Percentiles rank a stretch among this genome's conserved stretches.
Conservation (phyloP, 169 alveolate species). For the Plasmodium relictum region DNA sequence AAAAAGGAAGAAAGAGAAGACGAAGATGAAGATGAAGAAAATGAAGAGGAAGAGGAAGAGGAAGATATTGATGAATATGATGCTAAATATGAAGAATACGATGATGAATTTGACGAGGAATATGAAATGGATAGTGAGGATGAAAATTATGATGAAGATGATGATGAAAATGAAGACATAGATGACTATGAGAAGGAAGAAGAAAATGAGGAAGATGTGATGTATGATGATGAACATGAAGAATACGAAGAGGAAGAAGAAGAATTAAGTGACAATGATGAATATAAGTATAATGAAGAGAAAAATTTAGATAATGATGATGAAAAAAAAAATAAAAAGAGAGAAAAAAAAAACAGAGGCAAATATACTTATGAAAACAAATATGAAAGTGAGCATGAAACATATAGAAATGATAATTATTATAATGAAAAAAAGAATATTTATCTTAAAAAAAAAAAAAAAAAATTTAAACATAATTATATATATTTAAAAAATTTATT, state of each 20-base stretch:
- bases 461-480: slow-evolving; percentile 54
- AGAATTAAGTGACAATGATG: neutral
- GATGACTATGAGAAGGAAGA: neutral
- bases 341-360: neutral
- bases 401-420: slow-evolving; percentile 14
- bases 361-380: neutral
- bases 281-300: neutral
- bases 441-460: slow-evolving; percentile 42
- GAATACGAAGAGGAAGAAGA: slow-evolving; percentile 8
- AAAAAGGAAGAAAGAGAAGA: neutral
- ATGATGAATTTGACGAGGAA: neutral
- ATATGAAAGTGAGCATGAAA: neutral
- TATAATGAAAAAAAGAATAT: slow-evolving; percentile 36
- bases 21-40: neutral
- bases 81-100: neutral
- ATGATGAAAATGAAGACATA: neutral
- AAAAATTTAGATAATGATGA: neutral
- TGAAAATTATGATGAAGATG: neutral
- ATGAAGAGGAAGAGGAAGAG: neutral
- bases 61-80: neutral
- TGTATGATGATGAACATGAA: slow-evolving; percentile 16
- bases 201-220: neutral
- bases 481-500: slow-evolving; percentile 47
- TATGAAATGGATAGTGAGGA: neutral
- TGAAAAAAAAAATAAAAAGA: slow-evolving; percentile 12